phyloP scores from a whole-genome alignment of 2,329 filamentous ascomycete genomes.

The Colletotrichum sidae region DNA sequence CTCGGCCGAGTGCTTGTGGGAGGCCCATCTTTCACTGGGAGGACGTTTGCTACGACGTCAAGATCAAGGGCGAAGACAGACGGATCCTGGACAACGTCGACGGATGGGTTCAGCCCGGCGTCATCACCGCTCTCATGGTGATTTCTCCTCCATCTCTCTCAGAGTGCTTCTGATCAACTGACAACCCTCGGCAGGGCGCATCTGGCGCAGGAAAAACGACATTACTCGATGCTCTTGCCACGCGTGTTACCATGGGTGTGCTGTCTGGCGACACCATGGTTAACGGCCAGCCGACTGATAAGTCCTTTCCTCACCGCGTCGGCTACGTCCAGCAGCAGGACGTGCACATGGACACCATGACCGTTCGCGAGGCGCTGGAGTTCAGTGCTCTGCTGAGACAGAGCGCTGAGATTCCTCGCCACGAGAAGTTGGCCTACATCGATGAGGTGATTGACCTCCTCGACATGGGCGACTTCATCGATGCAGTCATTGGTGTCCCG shows the following conservation, averaged over 20 bases:
- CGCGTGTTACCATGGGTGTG: conserved; percentile 79
- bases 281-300: conserved; percentile 72
- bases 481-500: conserved; percentile 75
- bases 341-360: conserved; percentile 75
- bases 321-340: conserved; percentile 81
- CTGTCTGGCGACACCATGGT: conserved; percentile 78
- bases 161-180: conserved; percentile 37
- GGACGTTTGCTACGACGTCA: conserved; percentile 70
- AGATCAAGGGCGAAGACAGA: conserved; percentile 73
- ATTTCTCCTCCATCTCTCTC: conserved; percentile 40
- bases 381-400: conserved; percentile 78
- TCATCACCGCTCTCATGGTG: conserved; percentile 78
- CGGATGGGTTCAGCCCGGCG: conserved; percentile 83
- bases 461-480: conserved; percentile 71
- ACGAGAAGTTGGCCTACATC: conserved; percentile 44
- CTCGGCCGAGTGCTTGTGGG: conserved; percentile 28
- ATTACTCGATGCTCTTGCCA: conserved; percentile 78
- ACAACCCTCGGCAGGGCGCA: conserved; percentile 58
- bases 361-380: conserved; percentile 74
- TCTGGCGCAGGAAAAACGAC: conserved; percentile 83
- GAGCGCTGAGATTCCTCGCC: conserved; percentile 63
- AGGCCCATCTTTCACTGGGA: conserved; percentile 73
- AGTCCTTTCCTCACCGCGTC: conserved; percentile 76
- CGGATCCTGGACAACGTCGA: conserved; percentile 78
- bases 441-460: conserved; percentile 46